Evolutionary conservation across 2,329 filamentous ascomycete species (phyloP), one percentile per base, ranked within the genome.

Genomic region (Beauveria brongniartii): DNA sequence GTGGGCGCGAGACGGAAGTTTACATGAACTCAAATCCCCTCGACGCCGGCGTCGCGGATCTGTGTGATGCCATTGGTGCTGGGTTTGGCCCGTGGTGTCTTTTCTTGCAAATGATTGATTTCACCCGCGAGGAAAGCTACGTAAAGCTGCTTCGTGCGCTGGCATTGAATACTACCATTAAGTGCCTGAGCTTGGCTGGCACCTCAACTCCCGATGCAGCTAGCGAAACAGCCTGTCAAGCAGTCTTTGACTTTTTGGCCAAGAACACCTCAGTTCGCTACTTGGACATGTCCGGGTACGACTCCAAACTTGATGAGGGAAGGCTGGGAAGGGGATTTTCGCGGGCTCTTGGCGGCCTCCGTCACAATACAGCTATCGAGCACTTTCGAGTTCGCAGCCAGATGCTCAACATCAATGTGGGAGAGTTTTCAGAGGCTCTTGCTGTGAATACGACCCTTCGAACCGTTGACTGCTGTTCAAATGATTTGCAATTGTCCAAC

Each of bases 71-170:
- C 8, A 76, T 85, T 28, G 71, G 74, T 0, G 70, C 73, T 57
- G 78, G 77, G 16, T 76, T 77, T 63, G 79, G 79, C 1, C 81
- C 81, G 0, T 78, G 74, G 63, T 78, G 75, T 26, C 70, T 84
- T 24, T 79, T 80, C 64, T 69, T 83, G 63, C 79, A 83, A 64
- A 83, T 84, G 81, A 72, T 83, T n/a, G 80, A 84, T 63, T 83
- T 84, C 64, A 72, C 74, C 22, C 70, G 78, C 44, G 82, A 84
- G 66, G 68, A 68, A 10, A 82, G 76, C 66, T 85, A 81, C 64
- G 74, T 81, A 59, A 75, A 75, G 58, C 74, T 85, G 5, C 69
- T 84, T 62, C 72, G 70, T 18, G 79, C 81, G 2, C 70, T 85
- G 55, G 75, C 81, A 0, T 66, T 74, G n/a, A 82, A 81, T 62